Conservation (phyloP, 163 green algal species). For the Scenedesmus sp. region DNA sequence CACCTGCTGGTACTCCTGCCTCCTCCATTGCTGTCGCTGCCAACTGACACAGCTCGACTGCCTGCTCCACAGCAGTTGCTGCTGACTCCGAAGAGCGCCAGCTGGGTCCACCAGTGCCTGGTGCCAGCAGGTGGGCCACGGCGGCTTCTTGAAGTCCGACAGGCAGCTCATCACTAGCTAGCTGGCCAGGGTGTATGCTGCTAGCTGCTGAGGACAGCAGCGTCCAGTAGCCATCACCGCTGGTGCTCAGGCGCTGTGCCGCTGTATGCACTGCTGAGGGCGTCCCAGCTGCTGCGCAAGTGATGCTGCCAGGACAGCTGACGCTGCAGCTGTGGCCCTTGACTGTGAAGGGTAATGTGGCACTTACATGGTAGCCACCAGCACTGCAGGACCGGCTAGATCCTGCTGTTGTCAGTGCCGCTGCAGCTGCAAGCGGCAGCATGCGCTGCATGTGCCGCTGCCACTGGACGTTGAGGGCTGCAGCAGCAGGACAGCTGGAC, state of each 20-base stretch:
- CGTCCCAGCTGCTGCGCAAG: neutral
- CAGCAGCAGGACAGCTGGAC: neutral
- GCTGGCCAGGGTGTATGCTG: neutral
- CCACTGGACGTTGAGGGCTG: neutral
- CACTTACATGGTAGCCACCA: neutral
- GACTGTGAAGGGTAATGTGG: neutral
- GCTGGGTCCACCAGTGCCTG: neutral
- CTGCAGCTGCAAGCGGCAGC: constrained; percentile 11
- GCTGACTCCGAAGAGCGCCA: neutral
- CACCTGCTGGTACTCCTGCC: neutral
- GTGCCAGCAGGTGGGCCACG: neutral
- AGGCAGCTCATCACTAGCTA: neutral
- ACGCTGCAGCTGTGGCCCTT: neutral
- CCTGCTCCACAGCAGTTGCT: neutral
- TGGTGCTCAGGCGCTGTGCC: neutral
- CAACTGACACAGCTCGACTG: neutral
- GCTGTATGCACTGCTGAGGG: neutral
- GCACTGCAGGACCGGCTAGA: constrained; percentile 1
- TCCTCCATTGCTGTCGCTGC: neutral
- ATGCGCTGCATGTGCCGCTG: neutral
- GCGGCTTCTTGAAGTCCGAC: neutral
- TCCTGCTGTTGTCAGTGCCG: neutral
- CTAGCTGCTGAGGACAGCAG: neutral
- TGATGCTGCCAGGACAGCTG: neutral
- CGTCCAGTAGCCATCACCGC: neutral